These are phyloP conservation scores for Microdochium paspali DNA, from an alignment of 2,329 filamentous ascomycete species.

Conservation along the genomic window DNA sequence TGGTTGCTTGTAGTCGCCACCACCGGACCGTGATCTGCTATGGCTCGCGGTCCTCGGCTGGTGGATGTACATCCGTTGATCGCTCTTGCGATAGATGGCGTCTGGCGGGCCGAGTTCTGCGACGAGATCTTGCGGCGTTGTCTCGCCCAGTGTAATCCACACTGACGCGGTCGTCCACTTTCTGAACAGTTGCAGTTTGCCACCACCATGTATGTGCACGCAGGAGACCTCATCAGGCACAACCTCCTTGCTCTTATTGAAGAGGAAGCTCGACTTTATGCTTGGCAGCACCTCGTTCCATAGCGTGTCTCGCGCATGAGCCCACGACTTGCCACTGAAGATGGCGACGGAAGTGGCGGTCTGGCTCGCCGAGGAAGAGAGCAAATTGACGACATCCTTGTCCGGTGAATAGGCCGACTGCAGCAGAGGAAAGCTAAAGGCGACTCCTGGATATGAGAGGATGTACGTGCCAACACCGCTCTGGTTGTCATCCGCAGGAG, in stretches of 20 bases:
- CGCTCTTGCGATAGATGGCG: slow-evolving; percentile 85
- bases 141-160: slow-evolving; percentile 71
- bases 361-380: slow-evolving; percentile 69
- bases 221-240: slow-evolving; percentile 85
- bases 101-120: slow-evolving; percentile 88
- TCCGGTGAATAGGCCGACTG: slow-evolving; percentile 63
- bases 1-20: slow-evolving; percentile 30
- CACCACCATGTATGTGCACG: slow-evolving; percentile 68
- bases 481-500: slow-evolving; percentile 42
- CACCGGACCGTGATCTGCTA: slow-evolving; percentile 35
- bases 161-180: slow-evolving; percentile 58
- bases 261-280: slow-evolving; percentile 60
- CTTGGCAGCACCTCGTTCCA: slow-evolving; percentile 69
- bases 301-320: slow-evolving; percentile 65
- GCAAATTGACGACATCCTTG: slow-evolving; percentile 76
- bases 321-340: slow-evolving; percentile 86
- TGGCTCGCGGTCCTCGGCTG: slow-evolving; percentile 48
- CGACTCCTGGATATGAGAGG: slow-evolving; percentile 87
- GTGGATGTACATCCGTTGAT: slow-evolving; percentile 82
- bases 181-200: slow-evolving; percentile 67
- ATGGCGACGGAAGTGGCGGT: slow-evolving; percentile 82
- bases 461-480: slow-evolving; percentile 67
- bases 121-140: slow-evolving; percentile 84
- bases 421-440: slow-evolving; percentile 80
- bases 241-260: slow-evolving; percentile 64